phyloP scores from a whole-genome alignment of 495 filamentous ascomycete genomes.

The Hyaloscypha variabilis region DNA sequence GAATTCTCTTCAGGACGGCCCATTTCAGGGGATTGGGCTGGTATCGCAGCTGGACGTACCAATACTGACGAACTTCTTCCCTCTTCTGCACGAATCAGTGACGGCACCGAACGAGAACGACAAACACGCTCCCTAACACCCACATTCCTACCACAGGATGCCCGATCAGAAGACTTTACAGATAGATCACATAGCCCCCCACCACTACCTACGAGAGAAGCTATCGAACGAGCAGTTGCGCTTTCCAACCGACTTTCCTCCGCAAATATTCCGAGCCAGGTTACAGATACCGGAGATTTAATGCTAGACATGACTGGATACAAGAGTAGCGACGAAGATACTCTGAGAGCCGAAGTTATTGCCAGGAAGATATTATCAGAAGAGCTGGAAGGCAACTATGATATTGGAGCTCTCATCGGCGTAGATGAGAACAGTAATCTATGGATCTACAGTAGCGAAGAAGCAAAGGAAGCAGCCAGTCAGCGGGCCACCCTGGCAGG shows the following conservation, averaged over 20 bases:
- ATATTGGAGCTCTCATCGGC: slow-evolving; percentile 93
- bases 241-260: slow-evolving; percentile 84
- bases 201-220: slow-evolving; percentile 71
- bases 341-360: slow-evolving; percentile 85
- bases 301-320: slow-evolving; percentile 99
- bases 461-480: slow-evolving; percentile 80
- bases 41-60: slow-evolving; percentile 34
- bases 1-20: slow-evolving; percentile 50
- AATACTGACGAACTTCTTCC: slow-evolving; percentile 47
- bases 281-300: slow-evolving; percentile 91
- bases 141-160: slow-evolving; percentile 38
- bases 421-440: slow-evolving; percentile 94
- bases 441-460: slow-evolving; percentile 98
- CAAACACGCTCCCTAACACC: slow-evolving; percentile 51
- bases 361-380: slow-evolving; percentile 95
- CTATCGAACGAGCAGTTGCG: slow-evolving; percentile 78
- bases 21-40: slow-evolving; percentile 45
- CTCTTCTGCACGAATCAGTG: slow-evolving; percentile 16
- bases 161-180: slow-evolving; percentile 37
- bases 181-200: slow-evolving; percentile 76
- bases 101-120: slow-evolving; percentile 36
- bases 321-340: slow-evolving; percentile 90
- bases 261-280: slow-evolving; percentile 89
- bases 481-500: slow-evolving; percentile 40
- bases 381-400: slow-evolving; percentile 92